Percentiles rank a stretch among this genome's conserved stretches.
phyloP scores from a whole-genome alignment of 179 eudicot species.

The Patellifolia procumbens region DNA sequence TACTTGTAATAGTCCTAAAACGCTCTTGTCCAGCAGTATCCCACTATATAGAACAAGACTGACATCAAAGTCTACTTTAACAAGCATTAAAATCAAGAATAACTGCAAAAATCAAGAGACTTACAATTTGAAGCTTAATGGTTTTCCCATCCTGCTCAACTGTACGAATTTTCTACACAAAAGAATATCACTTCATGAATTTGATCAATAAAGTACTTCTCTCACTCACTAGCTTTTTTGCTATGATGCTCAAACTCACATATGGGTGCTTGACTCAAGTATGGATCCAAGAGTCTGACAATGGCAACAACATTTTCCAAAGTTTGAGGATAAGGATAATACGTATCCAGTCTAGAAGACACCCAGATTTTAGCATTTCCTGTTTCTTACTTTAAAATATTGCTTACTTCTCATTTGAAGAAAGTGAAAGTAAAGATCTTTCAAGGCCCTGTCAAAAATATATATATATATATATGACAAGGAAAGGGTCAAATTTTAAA shows the following conservation, averaged over 20 bases:
- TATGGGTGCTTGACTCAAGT: neutral
- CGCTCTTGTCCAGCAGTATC: slow-evolving; percentile 60
- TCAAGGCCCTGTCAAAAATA: too few species aligned
- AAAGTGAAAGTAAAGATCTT: too few species aligned
- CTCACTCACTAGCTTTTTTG: neutral
- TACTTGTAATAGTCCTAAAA: slow-evolving; percentile 53
- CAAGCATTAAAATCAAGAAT: neutral
- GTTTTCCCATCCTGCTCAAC: slow-evolving; percentile 52
- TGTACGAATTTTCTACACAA: slow-evolving; percentile 46
- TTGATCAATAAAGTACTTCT: neutral
- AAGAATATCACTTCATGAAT: slow-evolving; percentile 12
- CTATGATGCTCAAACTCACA: slow-evolving; percentile 12
- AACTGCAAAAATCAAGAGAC: slow-evolving; percentile 16
- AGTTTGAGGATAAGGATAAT: neutral
- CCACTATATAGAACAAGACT: slow-evolving; percentile 29
- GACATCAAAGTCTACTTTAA: slow-evolving; percentile 4
- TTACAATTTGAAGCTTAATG: slow-evolving; percentile 51
- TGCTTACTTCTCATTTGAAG: too few species aligned
- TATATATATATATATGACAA: too few species aligned
- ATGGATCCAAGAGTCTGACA: neutral
- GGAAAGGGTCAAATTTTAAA: neutral
- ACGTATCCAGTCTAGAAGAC: neutral
- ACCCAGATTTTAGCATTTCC: too few species aligned
- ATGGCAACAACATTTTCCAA: neutral
- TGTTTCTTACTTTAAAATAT: too few species aligned